Evolutionary conservation across 2,329 filamentous ascomycete genomes (phyloP), one percentile per base, ranked within the genome.

Genomic region (Fusarium begoniae): DNA sequence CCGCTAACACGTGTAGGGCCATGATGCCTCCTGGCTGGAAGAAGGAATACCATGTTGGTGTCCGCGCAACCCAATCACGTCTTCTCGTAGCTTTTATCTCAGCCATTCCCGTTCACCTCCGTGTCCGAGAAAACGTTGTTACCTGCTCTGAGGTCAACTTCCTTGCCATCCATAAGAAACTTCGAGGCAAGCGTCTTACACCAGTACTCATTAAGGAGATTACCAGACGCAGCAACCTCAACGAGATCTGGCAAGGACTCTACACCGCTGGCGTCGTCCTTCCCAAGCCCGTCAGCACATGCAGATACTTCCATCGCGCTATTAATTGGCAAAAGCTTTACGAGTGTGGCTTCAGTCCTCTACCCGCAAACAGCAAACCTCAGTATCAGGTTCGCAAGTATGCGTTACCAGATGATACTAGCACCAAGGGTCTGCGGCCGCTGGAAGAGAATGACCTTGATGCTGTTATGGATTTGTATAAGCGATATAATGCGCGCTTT

Each of bases 131-230:
- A 68, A 93, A 93, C 68, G 85, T 89, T 65, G 84, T 99, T 69
- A 90, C 91, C 72, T 92, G 93, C 76, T 95, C 94, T 55, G 96
- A 99, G 83, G 96, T 99, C 84, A 99, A 99, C 86, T 99, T 98
- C 84, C 91, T 99, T 75, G 97, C 95, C 80, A 92, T 99, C 63
- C 96, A 99, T 88, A 98, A 98, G 88, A 98, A 98, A 85, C 90
- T 99, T 38, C 94, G 96, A 57, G 91, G 93, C 66, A 98, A 98
- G 86, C 92, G 96, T 61, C 90, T 99, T 48, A 92, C 96, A 0
- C 96, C 96, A 1, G 93, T 98, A 5, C 90, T 99, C 60, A 99
- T 99, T 87, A 98, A 98, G 83, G 96, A 99, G 82, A 94, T 99
- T 78, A 99, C 96, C 10, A 92, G 96, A 54, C 90, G 95, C 73